Evolutionary conservation across 1,284 basidiomycete genomes (phyloP).

Genomic region (Rhodotorula sp.): DNA sequence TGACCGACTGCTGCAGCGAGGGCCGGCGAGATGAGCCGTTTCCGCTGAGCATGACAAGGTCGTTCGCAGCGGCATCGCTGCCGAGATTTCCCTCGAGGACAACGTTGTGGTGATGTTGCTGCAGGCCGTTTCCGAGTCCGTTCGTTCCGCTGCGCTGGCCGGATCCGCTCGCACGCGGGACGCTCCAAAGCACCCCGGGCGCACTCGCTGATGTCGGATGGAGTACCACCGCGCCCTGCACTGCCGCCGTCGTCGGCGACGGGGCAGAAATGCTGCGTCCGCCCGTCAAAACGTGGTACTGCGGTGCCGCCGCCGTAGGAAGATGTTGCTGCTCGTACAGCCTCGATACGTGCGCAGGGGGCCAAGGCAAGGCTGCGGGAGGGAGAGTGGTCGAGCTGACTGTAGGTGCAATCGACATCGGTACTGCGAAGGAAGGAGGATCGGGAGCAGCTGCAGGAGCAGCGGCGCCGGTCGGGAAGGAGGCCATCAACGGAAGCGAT

Average conservation of each 20-base stretch:
- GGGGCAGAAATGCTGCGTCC: not conserved
- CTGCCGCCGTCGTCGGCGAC: not conserved
- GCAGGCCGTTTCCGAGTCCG: not conserved
- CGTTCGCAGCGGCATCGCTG: not conserved
- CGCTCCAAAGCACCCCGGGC: too few species aligned
- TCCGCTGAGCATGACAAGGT: not conserved
- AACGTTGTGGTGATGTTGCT: not conserved
- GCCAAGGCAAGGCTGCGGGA: too few species aligned
- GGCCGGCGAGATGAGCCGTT: not conserved
- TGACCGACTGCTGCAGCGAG: not conserved
- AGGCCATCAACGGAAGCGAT: too few species aligned
- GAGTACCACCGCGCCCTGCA: not conserved
- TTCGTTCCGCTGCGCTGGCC: not conserved
- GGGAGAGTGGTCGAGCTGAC: too few species aligned
- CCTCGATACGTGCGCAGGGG: too few species aligned
- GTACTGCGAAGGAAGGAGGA: too few species aligned
- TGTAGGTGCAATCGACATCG: too few species aligned
- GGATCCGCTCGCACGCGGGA: not conserved
- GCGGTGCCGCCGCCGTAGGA: not conserved
- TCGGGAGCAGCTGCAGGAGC: too few species aligned
- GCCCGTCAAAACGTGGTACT: not conserved
- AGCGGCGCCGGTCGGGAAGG: too few species aligned
- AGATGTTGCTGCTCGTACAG: too few species aligned
- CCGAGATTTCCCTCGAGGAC: too few species aligned
- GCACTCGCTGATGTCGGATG: not conserved